Conservation (phyloP, 495 filamentous ascomycete species). For the Letharia lupina region DNA sequence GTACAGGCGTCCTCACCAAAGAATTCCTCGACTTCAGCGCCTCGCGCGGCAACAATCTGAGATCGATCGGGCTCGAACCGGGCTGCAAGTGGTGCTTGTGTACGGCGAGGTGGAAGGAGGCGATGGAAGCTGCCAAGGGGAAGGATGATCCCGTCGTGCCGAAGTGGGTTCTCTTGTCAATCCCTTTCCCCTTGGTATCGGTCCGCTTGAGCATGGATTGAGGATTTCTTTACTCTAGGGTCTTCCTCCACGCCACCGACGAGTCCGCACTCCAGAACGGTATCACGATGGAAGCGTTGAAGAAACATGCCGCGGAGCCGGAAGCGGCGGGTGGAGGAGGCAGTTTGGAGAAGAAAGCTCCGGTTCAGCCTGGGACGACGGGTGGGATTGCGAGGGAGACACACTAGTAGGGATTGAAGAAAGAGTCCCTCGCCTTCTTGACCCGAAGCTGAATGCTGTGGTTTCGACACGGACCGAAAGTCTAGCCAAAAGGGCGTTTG, state of each 20-base stretch:
- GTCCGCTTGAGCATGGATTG: not conserved
- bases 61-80: constrained; percentile 40
- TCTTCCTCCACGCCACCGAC: constrained; percentile 28
- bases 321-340: constrained; percentile 21
- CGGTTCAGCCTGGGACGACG: constrained; percentile 19
- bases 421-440: not conserved
- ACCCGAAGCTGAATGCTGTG: not conserved
- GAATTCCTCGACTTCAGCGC: constrained; percentile 54
- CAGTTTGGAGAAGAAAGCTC: constrained; percentile 19
- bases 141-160: constrained; percentile 29
- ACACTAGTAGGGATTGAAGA: constrained; percentile 15
- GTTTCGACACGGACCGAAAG: not conserved
- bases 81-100: constrained; percentile 56
- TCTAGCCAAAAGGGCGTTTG: not conserved
- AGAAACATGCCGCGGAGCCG: constrained; percentile 26
- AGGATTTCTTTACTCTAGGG: constrained; percentile 3
- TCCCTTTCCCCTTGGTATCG: not conserved
- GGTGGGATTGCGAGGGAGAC: constrained; percentile 24
- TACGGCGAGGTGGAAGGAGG: constrained; percentile 36
- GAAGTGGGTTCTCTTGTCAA: constrained; percentile 16
- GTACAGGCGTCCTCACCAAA: constrained; percentile 42
- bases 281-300: constrained; percentile 25
- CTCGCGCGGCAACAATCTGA: constrained; percentile 49
- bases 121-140: constrained; percentile 34
- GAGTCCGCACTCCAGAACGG: constrained; percentile 26